Base-by-base conservation (phyloP, 129 eudicot species). In the Sambucus nigra region DNA sequence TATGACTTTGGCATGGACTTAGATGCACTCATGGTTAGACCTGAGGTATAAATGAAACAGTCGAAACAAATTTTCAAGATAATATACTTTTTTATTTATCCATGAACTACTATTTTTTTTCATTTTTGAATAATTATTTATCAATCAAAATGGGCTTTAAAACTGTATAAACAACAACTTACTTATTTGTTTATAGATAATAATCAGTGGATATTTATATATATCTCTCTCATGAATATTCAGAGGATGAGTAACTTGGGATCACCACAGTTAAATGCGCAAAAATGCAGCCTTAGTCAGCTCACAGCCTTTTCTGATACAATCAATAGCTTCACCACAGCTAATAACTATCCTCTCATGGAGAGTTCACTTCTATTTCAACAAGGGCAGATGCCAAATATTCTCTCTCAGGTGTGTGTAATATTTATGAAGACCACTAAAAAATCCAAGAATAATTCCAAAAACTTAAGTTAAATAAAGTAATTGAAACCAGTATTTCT, bases 1-100 rank as follows among this genome's bases (percentile, higher is more conserved):
- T 78, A 88, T 72, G 94, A 77, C 70, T 88, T 84, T 73, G 95
- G 88, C 57, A 62, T 73, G 74, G 95, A 88, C 70, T 42, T 75
- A 51, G 94, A 88, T 23, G 23, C 85, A 16, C 55, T 84, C 64
- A 70, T 78, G 87, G 74, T 70, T 44, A 78, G 68, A 69, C 86
- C 87, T 20, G 87, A 79, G 89, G 94, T 84, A 84, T 28, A 53
- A 46, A 63, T 35, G 44, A 20, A 61, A 15, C 27, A 19, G 17
- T 1, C 6, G 27, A 32, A 56, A 20, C 22, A 49, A 39, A 25
- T 39, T 23, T 29, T 32, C 19, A 51, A 57, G 21, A 38, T 1
- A 26, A 15, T 23, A 35, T 1, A 22, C 1, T 14, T 21, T 14
- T 46, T 27, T 20, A 25, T 8, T 3, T 46, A 24, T 44, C 3